Percentiles rank a stretch among this genome's conserved stretches.
phyloP scores from a whole-genome alignment of 352 stramenopile genomes.

The Phytopythium aichiense region DNA sequence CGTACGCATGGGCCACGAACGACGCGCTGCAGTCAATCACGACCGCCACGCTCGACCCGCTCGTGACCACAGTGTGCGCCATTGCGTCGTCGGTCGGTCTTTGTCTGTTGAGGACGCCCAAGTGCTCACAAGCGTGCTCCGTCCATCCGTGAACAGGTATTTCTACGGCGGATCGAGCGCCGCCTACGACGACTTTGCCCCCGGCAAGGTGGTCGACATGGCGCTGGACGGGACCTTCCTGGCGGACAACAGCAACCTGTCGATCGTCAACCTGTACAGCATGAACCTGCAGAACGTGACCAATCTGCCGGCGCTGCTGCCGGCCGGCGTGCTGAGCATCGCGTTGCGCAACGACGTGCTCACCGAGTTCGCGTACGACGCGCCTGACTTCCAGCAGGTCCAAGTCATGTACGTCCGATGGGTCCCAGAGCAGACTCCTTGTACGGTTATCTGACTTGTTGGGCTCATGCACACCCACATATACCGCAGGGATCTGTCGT shows the following conservation, averaged over 20 bases:
- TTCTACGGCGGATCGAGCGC: slow-evolving; percentile 16
- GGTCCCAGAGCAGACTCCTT: background rate
- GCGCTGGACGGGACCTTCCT: slow-evolving; percentile 14
- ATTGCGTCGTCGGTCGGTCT: background rate
- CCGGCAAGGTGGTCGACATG: slow-evolving; percentile 16
- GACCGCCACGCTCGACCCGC: slow-evolving; percentile 12
- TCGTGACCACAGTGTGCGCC: slow-evolving; percentile 5
- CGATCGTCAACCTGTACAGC: slow-evolving; percentile 13
- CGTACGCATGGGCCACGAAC: slow-evolving; percentile 25
- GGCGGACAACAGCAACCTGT: slow-evolving; percentile 15
- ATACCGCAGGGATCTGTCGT: slow-evolving; percentile 5
- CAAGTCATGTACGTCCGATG: background rate
- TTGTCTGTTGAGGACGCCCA: background rate
- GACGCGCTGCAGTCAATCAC: slow-evolving; percentile 18
- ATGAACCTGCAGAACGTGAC: slow-evolving; percentile 12
- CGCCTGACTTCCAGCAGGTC: background rate
- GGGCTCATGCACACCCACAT: background rate
- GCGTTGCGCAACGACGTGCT: background rate
- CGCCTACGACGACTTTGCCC: slow-evolving; percentile 12
- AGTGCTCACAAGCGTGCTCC: background rate
- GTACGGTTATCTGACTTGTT: background rate
- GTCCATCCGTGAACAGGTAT: slow-evolving; percentile 1
- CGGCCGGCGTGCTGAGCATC: background rate
- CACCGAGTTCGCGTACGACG: slow-evolving; percentile 2
- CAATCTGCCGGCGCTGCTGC: slow-evolving; percentile 2